Evolutionary conservation across 192 early-diverging fungal species (phyloP), one percentile per base, ranked within the genome.

Genomic region (Coemansia sp.): DNA sequence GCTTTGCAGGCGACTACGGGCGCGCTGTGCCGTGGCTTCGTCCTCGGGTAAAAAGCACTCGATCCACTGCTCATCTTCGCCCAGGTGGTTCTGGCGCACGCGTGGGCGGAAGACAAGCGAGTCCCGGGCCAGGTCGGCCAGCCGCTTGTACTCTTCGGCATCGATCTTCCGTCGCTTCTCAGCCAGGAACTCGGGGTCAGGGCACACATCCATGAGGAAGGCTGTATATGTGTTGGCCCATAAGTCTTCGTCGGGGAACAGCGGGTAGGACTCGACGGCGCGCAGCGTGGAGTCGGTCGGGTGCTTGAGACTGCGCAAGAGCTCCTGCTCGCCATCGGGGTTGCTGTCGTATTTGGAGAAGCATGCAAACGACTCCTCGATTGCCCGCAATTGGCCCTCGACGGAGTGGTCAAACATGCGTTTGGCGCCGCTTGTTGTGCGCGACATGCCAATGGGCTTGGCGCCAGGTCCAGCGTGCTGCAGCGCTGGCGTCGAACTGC

Each of bases 171-270:
- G 10, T 12, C 18, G 49, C 45, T 63, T 69, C 41, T 51, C 35
- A 7, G 24, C 9, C 1, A 62, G 46, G 30, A 67, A 81, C 38
- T 73, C 68, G 30, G 80, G 75, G 35, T 83, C 80, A 2, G 80
- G 69, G n/a, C 73, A 71, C 49, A 51, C 38, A 49, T 83, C 80
- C 18, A 77, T 58, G 9, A 71, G 66, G 34, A 78, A 76, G 26
- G 75, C 58, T 7, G 66, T 69, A 69, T 84, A 84, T 26, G 52
- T 67, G 69, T 72, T 78, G 20, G 71, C 39, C 81, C 81, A 84
- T 38, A 76, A 24, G 2, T 62, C 43, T 18, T 68, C 66, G 60
- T 84, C 71, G 1, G 81, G 81, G 23, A 78, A 66, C 58, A 84
- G 59, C 45, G 72, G 76, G 9, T 73, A 36, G 0, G 77, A 49